phyloP scores from a whole-genome alignment of 2,329 filamentous ascomycete genomes.

The Xylaria hypoxylon region DNA sequence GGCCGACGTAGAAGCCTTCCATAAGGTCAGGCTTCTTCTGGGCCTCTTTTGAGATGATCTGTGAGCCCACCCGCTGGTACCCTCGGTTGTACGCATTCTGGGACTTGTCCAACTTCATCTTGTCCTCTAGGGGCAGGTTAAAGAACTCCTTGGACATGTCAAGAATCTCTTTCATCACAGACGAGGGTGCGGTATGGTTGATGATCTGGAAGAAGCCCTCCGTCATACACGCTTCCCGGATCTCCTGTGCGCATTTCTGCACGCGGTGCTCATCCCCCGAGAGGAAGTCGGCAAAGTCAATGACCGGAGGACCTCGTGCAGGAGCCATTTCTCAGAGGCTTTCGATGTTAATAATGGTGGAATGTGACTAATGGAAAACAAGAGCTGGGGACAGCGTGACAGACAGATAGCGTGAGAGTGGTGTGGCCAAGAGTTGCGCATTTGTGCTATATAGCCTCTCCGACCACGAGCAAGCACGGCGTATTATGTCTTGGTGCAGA shows the following conservation, averaged over 20 bases:
- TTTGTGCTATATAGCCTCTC: too few species aligned
- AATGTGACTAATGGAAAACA: too few species aligned
- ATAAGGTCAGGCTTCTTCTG: constrained; percentile 39
- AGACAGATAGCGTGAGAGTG: too few species aligned
- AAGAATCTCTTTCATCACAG: constrained; percentile 25
- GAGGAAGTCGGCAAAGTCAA: constrained; percentile 32
- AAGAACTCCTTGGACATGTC: constrained; percentile 31
- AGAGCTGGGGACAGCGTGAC: too few species aligned
- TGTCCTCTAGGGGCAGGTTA: constrained; percentile 29
- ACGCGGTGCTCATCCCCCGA: constrained; percentile 24
- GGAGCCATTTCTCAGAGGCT: too few species aligned
- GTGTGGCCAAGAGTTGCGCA: too few species aligned
- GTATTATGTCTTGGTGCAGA: too few species aligned
- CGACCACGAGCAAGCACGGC: too few species aligned
- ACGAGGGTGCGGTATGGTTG: constrained; percentile 26
- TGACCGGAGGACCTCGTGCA: constrained; percentile 5
- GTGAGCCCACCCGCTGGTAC: constrained; percentile 30
- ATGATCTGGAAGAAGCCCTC: constrained; percentile 36
- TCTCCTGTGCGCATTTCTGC: constrained; percentile 20
- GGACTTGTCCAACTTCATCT: constrained; percentile 29
- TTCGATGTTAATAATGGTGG: too few species aligned
- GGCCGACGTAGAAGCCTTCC: constrained; percentile 55
- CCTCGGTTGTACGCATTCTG: constrained; percentile 36
- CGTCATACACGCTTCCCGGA: constrained; percentile 23
- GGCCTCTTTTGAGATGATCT: constrained; percentile 33